These are phyloP conservation scores for Evansstolkia leycettana DNA, from an alignment of 495 filamentous ascomycete species.

Conservation along the genomic window DNA sequence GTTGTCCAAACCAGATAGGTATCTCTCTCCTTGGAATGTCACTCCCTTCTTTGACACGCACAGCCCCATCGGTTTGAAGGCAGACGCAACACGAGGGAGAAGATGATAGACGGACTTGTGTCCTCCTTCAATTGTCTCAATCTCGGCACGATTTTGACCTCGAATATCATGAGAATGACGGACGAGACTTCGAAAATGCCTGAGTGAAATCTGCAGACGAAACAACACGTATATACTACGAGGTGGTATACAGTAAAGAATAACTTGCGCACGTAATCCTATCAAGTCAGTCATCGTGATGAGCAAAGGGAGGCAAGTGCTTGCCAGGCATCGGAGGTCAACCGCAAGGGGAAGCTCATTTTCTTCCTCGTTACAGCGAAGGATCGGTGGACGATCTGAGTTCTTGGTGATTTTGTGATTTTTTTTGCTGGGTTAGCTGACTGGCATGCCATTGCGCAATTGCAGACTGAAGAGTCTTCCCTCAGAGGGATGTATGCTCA, in stretches of 20 bases:
- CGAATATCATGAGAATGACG: conserved; percentile 34
- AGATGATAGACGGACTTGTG: conserved; percentile 16
- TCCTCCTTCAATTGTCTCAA: conserved; percentile 18
- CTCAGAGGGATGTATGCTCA: conserved; percentile 27
- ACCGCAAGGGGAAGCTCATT: conserved; percentile 6
- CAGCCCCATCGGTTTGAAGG: conserved; percentile 25
- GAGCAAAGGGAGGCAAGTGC: too few species aligned
- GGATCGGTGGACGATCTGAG: background rate
- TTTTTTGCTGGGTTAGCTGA: too few species aligned
- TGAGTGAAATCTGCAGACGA: background rate
- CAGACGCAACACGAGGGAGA: conserved; percentile 40
- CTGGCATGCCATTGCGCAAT: background rate
- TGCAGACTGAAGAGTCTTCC: background rate
- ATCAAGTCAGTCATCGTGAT: too few species aligned
- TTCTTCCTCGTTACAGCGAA: background rate
- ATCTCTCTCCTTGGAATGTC: conserved; percentile 20
- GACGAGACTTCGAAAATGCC: conserved; percentile 41
- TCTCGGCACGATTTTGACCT: conserved; percentile 39
- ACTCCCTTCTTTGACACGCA: conserved; percentile 40
- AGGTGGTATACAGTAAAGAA: too few species aligned
- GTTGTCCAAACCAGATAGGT: background rate
- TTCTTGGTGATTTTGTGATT: background rate
- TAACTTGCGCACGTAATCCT: too few species aligned
- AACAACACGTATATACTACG: too few species aligned
- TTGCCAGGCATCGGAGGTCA: too few species aligned